Evolutionary conservation across 1,139 yeast genomes (phyloP), one percentile per base, ranked within the genome.

Genomic region (Oligophagozyma castellii): DNA sequence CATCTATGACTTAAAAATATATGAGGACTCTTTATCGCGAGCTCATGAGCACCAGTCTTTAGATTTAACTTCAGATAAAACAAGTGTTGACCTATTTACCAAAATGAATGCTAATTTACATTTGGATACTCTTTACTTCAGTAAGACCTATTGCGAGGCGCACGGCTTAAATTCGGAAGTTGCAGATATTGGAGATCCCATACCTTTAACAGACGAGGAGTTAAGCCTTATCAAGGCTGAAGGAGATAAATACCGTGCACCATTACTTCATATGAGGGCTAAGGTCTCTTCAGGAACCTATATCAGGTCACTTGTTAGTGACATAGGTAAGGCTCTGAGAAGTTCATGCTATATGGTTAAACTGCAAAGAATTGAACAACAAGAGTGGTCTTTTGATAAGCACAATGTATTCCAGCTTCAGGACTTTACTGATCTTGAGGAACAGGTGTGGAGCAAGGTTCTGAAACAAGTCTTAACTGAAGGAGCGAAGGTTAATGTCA

Each of bases 251-350:
- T 61, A 59, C 35, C 55, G 59, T 32, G 69, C 71, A 2, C 95
- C 95, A 1, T 42, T 77, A 33, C 44, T 84, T 22, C 89, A 78
- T 43, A 68, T 89, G 40, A 66, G 67, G 8, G 70, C 93, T 8
- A 69, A 71, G 26, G 98, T 89, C 1, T 79, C 95, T 1, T 83
- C 96, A 0, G 99, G 99, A 1, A 89, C 98, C 0, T 92, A 92
- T 46, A 86, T 92, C 29, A 67, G 98, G 40, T 79, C 95, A 11
- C 59, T 92, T 33, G 65, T 89, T 27, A 83, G 93, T 53, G 98
- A 92, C 46, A 65, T 81, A 28, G 96, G 95, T 2, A 67, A 80
- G 36, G 77, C 89, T 0, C 58, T 86, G 48, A 76, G 76, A 12
- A 71, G 86, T 0, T 72, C 84, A 12, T 84, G 94, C 0, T 86